Percentiles rank a stretch among this genome's conserved stretches.
Evolutionary conservation across 2,329 filamentous ascomycete species (phyloP).

Genomic region (Lachnellula arida): DNA sequence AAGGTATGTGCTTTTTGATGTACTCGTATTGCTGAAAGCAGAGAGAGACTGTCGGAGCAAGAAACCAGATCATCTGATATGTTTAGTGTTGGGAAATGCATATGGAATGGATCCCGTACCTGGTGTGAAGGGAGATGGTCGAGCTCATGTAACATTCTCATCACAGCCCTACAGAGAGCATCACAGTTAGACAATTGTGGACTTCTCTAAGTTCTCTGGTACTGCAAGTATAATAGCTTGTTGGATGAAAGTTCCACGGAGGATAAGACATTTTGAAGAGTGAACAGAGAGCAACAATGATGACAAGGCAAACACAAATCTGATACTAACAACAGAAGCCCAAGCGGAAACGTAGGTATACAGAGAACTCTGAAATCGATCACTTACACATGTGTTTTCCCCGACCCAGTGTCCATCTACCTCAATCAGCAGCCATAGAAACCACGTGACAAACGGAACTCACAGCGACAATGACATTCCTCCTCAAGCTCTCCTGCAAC

Average conservation of each 20-base stretch:
- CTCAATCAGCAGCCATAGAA: not conserved
- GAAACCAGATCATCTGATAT: slow-evolving; percentile 61
- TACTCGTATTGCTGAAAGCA: slow-evolving; percentile 61
- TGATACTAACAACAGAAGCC: too few relatives aligned
- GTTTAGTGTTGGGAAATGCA: slow-evolving; percentile 1
- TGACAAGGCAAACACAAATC: too few relatives aligned
- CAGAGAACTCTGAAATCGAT: not conserved
- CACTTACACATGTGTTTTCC: slow-evolving; percentile 71
- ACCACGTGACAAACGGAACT: slow-evolving; percentile 6
- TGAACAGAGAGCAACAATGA: not conserved
- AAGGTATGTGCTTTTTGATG: slow-evolving; percentile 54
- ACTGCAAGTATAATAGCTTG: too few relatives aligned
- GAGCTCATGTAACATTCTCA: slow-evolving; percentile 26
- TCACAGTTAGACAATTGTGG: not conserved
- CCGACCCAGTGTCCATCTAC: slow-evolving; percentile 76
- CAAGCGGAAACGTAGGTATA: too few relatives aligned
- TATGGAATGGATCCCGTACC: slow-evolving; percentile 2
- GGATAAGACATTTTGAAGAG: not conserved
- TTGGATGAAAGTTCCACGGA: too few relatives aligned
- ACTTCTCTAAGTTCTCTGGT: not conserved
- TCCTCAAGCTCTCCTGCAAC: slow-evolving; percentile 62
- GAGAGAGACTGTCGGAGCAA: slow-evolving; percentile 64
- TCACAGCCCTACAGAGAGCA: slow-evolving; percentile 16
- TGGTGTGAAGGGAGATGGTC: slow-evolving; percentile 17
- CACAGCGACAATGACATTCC: slow-evolving; percentile 70